These are phyloP conservation scores for Aquilaria yunnanensis DNA, from an alignment of 345 rosid genomes.

Conservation along the genomic window DNA sequence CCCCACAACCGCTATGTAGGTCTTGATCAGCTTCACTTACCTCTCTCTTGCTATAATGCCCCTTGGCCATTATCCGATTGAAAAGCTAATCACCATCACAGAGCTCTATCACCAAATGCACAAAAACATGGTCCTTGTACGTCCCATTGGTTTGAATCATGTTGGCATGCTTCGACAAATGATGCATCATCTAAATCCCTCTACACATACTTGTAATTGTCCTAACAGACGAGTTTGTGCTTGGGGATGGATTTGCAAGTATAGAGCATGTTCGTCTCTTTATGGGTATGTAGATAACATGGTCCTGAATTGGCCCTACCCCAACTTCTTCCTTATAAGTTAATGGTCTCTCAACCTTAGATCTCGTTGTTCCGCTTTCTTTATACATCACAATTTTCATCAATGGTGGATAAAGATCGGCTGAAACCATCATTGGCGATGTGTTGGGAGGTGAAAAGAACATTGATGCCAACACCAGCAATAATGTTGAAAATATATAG, in stretches of 20 bases:
- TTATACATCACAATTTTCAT: no score
- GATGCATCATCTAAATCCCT: constrained; percentile 99
- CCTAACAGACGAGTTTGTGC: constrained; percentile 79
- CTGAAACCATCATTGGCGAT: no score
- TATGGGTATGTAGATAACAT: constrained; percentile 71
- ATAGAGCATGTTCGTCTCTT: constrained; percentile 33
- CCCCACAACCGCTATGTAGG: constrained; percentile 83
- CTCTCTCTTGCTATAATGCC: constrained; percentile 88
- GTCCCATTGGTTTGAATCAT: constrained; percentile 88
- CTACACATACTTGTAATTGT: constrained; percentile 94
- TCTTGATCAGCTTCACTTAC: constrained; percentile 76
- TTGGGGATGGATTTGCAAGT: constrained; percentile 97
- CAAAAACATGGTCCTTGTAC: constrained; percentile 82
- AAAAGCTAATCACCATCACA: constrained; percentile 96
- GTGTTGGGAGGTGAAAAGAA: no score
- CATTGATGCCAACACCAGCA: no score
- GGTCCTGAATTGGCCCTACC: constrained; percentile 94
- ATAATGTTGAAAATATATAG: no score
- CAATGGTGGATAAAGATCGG: no score
- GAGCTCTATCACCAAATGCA: constrained; percentile 94
- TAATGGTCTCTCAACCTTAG: constrained; percentile 44
- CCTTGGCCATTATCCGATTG: constrained; percentile 84
- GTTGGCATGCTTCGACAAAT: constrained; percentile 69
- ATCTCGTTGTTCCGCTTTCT: no score
- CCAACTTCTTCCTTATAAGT: constrained; percentile 71